Conservation (phyloP, 2,329 filamentous ascomycete genomes). For the Pyricularia sp. region DNA sequence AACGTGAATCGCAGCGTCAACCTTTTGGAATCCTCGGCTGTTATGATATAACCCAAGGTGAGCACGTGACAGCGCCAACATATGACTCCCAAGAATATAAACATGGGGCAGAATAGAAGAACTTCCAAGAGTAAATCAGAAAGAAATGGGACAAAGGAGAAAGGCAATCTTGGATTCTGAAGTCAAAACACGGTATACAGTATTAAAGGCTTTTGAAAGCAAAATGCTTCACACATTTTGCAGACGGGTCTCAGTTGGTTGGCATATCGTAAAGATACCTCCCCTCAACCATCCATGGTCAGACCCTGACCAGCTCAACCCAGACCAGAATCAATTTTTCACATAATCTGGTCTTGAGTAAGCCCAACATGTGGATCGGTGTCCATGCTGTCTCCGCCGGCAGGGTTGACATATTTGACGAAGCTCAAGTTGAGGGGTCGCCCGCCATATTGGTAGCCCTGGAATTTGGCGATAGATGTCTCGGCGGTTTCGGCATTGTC, state of each 20-base stretch:
- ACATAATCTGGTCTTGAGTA: slow-evolving; percentile 99
- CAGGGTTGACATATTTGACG: slow-evolving; percentile 77
- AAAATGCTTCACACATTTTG: neutral
- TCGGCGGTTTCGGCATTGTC: slow-evolving; percentile 75
- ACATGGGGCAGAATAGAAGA: neutral
- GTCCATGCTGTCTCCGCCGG: slow-evolving; percentile 69
- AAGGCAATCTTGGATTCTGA: neutral
- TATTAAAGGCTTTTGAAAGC: neutral
- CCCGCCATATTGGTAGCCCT: slow-evolving; percentile 93
- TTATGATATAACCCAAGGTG: neutral
- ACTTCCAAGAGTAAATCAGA: neutral
- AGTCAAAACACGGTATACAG: neutral
- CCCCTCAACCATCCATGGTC: neutral
- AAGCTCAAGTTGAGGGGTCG: slow-evolving; percentile 88
- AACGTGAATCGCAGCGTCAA: neutral
- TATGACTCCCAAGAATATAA: neutral
- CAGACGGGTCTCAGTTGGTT: neutral
- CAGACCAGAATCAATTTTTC: slow-evolving; percentile 11
- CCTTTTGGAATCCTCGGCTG: neutral
- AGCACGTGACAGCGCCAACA: neutral
- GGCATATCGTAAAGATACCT: neutral
- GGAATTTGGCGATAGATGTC: slow-evolving; percentile 93
- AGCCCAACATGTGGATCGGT: slow-evolving; percentile 64
- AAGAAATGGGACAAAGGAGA: neutral
- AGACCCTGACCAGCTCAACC: neutral